Evolutionary conservation across 345 rosid genomes (phyloP), one percentile per base, ranked within the genome.

Genomic region (Melaleuca alternifolia): DNA sequence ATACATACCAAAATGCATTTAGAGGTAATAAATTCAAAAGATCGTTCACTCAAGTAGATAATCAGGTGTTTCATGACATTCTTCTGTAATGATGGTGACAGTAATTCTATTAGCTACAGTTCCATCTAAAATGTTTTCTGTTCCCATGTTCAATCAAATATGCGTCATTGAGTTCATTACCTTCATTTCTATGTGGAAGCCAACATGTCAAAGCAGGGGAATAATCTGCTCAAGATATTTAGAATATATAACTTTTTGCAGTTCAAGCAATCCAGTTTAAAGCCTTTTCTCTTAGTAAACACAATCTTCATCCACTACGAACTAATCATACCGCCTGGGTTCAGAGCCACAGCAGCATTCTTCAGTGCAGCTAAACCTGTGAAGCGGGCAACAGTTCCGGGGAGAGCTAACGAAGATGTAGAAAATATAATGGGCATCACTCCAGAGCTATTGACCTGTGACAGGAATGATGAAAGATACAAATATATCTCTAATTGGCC

Each of bases 391-490:
- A 94, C 90, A 77, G 99, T 97, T 85, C 95, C 98, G 0, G 99
- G 99, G 86, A 97, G 99, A 87, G 99, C 97, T 57, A 97, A 89
- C 59, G 99, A 94, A 44, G 99, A 97, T 86, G 99, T 97, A 46
- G 99, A 97, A 87, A 97, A 97, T 91, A 97, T 96, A 84, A 97
- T 97, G 84, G 99, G 98, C 98, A 96, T 97, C 88, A 97, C 99
- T 52, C 99, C 99, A 84, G 99, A 93, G 90, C 99, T 96, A 90
- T 96, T 97, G 46, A 97, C 98, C 98, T 95, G 90, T 18, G 81
- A 71, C 48, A 71, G 48, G 61, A 71, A 71, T 71, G 20, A 71
- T 18, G 79, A 71, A 37, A 48, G 48, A 33, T 20, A 37, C 14
- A 18, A 16, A 37, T 71, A 71, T 37, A 71, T 48, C 81, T 71